Evolutionary conservation across 345 rosid species (phyloP).

Genomic region (Arabidopsis suecica): DNA sequence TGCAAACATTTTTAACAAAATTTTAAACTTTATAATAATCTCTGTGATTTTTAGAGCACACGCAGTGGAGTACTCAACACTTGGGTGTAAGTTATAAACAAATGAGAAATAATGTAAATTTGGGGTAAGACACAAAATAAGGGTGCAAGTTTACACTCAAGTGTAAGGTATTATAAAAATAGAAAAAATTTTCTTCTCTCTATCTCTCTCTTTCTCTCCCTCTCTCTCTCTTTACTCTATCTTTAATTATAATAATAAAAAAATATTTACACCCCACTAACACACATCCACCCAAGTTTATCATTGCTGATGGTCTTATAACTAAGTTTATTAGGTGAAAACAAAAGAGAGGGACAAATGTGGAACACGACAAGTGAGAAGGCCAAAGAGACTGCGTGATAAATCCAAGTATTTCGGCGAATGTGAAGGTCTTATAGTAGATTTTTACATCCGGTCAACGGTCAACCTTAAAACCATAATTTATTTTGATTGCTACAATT

Average conservation of each 20-base stretch:
- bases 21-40: constrained; percentile 7
- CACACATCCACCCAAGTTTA: no score
- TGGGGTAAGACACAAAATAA: no score
- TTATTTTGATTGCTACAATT: background rate
- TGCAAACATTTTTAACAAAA: background rate
- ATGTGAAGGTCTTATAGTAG: constrained; percentile 7
- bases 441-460: constrained; percentile 29
- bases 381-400: constrained; percentile 32
- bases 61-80: no score
- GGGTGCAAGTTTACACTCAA: no score
- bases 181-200: no score
- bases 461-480: constrained; percentile 10
- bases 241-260: no score
- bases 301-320: background rate
- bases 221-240: no score
- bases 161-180: no score
- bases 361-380: constrained; percentile 40
- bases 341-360: constrained; percentile 39
- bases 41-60: background rate
- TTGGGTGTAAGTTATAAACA: no score
- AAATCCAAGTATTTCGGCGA: constrained; percentile 40
- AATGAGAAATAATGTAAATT: no score
- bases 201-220: no score
- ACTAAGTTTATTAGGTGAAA: background rate
- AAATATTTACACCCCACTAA: no score